These are phyloP conservation scores for Phytophthora boehmeriae DNA, from an alignment of 352 stramenopile species.

Conservation along the genomic window DNA sequence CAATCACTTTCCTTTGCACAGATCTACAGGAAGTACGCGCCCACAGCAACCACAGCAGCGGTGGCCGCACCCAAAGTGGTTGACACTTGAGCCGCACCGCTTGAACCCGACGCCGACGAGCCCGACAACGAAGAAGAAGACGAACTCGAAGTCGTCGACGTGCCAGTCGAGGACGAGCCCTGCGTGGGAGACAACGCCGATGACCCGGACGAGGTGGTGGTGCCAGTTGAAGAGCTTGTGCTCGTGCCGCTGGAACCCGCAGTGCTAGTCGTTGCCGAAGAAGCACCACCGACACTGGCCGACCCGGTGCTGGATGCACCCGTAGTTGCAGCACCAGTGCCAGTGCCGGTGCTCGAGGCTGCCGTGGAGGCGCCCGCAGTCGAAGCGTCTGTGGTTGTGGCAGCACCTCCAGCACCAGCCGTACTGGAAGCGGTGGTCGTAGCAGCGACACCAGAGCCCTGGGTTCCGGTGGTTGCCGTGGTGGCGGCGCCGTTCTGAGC, in stretches of 20 bases:
- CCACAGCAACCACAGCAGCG: neutral
- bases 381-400: constrained; percentile 1
- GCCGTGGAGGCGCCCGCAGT: constrained; percentile 6
- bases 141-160: constrained; percentile 7
- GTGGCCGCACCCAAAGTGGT: constrained; percentile 3
- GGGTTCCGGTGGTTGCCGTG: constrained; percentile 1
- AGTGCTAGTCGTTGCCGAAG: neutral
- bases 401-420: neutral
- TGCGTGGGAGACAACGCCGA: constrained; percentile 11
- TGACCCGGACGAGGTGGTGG: neutral
- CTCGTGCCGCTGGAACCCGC: constrained; percentile 8
- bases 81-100: constrained; percentile 8
- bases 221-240: constrained; percentile 8
- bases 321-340: constrained; percentile 5
- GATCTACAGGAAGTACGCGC: constrained; percentile 7
- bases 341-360: constrained; percentile 1
- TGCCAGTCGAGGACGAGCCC: constrained; percentile 11
- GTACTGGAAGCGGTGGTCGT: constrained; percentile 2
- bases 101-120: constrained; percentile 15
- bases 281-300: neutral
- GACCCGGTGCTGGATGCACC: constrained; percentile 8
- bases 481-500: constrained; percentile 16
- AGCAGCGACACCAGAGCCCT: neutral
- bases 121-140: constrained; percentile 6
- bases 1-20: too few relatives aligned